Base-by-base conservation (phyloP, 2,329 filamentous ascomycete species). In the Talaromyces atroroseus region DNA sequence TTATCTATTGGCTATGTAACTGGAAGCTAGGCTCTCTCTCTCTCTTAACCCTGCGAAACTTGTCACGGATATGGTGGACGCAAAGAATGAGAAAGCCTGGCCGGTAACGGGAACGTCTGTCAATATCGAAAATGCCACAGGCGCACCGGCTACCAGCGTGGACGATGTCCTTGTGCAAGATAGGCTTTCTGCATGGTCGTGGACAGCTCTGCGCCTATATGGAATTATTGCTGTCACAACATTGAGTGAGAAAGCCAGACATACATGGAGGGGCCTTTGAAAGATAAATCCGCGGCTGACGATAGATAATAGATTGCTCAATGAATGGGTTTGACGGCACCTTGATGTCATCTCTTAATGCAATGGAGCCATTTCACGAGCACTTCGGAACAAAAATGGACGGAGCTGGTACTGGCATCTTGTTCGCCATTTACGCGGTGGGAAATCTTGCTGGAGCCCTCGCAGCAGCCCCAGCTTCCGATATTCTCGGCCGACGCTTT, bases 281-380 rank as follows among this genome's bases (percentile, higher is more conserved):
- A n/a, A 16, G 29, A 34, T n/a, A 1, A 51, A 14, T 23, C 12
- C 26, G 1, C 14, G 20, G 36, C 36, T 51, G 26, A 51, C 5
- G 8, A n/a, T n/a, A n/a, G n/a, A 16, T 14, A 23, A 36, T 36
- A 53, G 51, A 40, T 44, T 46, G 58, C n/a, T 61, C 58, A 21
- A 61, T 61, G 58, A 70, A 54, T 21, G 60, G 64, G 56, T 64
- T 60, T 63, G 49, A 64, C 32, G 58, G 58, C 21, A 58, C 57
- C 12, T 61, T 78, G 2, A 74, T 78, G 72, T 72, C 73, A 11
- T 75, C 71, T 10, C 73, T 78, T 47, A 78, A 78, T 60, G 72
- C 72, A 12, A 62, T 78, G 20, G 70, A 71, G 0, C 73, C 74
- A 51, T 78, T 74, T 53, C 75, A 69, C 1, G 50, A 62, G 4